Evolutionary conservation across 2,329 filamentous ascomycete species (phyloP), one percentile per base, ranked within the genome.

Genomic region (Aspergillus luchuensis): DNA sequence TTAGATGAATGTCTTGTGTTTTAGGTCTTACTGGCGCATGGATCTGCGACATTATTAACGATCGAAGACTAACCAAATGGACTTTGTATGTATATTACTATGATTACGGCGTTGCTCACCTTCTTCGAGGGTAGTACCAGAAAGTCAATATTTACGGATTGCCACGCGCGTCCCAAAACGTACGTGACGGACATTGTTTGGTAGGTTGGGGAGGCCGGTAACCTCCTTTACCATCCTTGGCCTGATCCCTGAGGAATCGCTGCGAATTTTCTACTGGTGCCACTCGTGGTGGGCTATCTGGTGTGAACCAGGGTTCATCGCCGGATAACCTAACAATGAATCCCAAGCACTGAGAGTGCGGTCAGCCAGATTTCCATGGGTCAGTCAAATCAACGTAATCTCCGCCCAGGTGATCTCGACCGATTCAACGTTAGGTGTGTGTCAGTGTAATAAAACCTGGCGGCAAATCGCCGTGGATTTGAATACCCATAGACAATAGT

Each of bases 111-210:
- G n/a, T 13, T 36, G 48, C 53, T 57, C 54, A 45, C 48, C 59
- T 55, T 55, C 50, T 38, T 50, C 56, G 50, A 47, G 23, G 28
- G 48, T 52, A 47, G 57, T 61, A 59, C 58, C 58, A 61, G 21
- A 56, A 52, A 61, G 25, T 58, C 55, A 45, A 36, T 58, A 57
- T 55, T 58, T 51, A 61, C 53, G 61, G 56, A 58, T 59, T 58
- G 55, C 62, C 64, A 67, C 60, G 63, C 63, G 58, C 58, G 55
- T 60, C 36, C 53, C 59, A 58, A 38, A 61, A 61, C 47, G 56
- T 63, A 58, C 58, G 63, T 58, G 59, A 62, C 59, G 47, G 47
- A 38, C 53, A 57, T 45, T 52, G 45, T 19, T 38, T 53, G 48
- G 47, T 38, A 57, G 23, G 23, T 30, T 30, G n/a, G 28, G 39